A percentile compares a stretch with the other conserved stretches of the same genome.
These are phyloP conservation scores for Penicillium sp. DNA, from an alignment of 2,329 filamentous ascomycete genomes.

Conservation along the genomic window DNA sequence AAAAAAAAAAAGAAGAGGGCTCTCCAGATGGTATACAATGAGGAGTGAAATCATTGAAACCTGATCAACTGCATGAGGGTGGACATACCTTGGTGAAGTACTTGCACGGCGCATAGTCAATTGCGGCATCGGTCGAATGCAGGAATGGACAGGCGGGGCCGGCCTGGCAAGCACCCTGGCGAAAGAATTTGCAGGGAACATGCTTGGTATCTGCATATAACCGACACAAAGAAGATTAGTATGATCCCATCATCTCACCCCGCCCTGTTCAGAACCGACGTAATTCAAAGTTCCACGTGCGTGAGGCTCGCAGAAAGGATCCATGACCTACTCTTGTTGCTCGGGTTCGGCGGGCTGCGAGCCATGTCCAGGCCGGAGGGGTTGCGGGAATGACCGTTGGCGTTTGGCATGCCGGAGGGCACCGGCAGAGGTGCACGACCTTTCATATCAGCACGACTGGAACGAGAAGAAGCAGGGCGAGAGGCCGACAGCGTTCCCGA, in stretches of 20 bases:
- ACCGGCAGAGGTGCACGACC: slow-evolving; percentile 37
- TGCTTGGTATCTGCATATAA: slow-evolving; percentile 72
- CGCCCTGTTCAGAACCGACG: too few species aligned
- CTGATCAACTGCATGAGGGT: too few species aligned
- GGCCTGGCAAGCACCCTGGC: slow-evolving; percentile 91
- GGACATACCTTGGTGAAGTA: slow-evolving; percentile 86
- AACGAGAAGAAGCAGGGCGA: slow-evolving; percentile 19
- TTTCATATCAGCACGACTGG: slow-evolving; percentile 37
- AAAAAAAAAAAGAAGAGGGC: slow-evolving; percentile 6
- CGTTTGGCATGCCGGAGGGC: slow-evolving; percentile 33
- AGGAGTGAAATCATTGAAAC: too few species aligned
- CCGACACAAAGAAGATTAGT: slow-evolving; percentile 7
- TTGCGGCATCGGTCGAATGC: slow-evolving; percentile 78
- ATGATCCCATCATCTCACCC: background rate
- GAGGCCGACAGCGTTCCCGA: slow-evolving; percentile 21
- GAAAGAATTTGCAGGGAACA: slow-evolving; percentile 99
- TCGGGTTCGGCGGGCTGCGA: slow-evolving; percentile 43
- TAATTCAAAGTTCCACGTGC: too few species aligned
- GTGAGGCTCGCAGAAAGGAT: background rate
- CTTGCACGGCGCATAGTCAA: slow-evolving; percentile 87
- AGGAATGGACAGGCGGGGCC: slow-evolving; percentile 94
- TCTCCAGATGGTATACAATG: too few species aligned
- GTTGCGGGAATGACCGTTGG: slow-evolving; percentile 36
- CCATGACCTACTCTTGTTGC: slow-evolving; percentile 33
- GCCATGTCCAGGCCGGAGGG: slow-evolving; percentile 41